These are phyloP conservation scores for Beta lomatogona DNA, from an alignment of 179 eudicot genomes.

Conservation along the genomic window DNA sequence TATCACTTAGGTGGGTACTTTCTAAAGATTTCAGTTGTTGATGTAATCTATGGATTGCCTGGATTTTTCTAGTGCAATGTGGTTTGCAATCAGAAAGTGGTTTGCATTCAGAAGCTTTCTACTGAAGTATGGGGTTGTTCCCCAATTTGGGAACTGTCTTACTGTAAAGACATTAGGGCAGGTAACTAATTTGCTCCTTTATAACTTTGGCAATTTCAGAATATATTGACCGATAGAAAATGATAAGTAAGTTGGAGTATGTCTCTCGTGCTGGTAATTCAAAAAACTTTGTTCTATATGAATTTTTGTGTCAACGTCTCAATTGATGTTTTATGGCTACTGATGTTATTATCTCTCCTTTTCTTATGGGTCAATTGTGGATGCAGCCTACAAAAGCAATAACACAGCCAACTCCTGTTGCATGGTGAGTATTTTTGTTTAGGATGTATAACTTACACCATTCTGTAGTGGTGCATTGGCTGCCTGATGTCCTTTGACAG, in stretches of 20 bases:
- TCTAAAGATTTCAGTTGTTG: not conserved
- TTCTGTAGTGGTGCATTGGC: not conserved
- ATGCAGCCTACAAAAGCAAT: slow-evolving; percentile 78
- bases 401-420: slow-evolving; percentile 87
- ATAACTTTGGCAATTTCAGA: not conserved
- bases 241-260: not conserved
- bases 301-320: not conserved
- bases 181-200: not conserved
- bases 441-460: slow-evolving; percentile 1
- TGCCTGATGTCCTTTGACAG: not conserved
- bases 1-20: not conserved
- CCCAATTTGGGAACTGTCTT: not conserved
- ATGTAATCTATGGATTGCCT: not conserved
- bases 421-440: slow-evolving; percentile 69
- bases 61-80: too few species aligned
- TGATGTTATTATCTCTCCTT: not conserved
- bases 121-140: not conserved
- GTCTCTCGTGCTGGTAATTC: slow-evolving; percentile 16
- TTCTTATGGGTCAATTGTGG: not conserved
- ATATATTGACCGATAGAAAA: not conserved
- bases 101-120: not conserved
- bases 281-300: not conserved
- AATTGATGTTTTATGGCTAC: not conserved
- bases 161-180: not conserved
- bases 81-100: not conserved